Evolutionary conservation across 108 stramenopile genomes (phyloP), one percentile per base, ranked within the genome.

Genomic region (Mediolabrus comicus): DNA sequence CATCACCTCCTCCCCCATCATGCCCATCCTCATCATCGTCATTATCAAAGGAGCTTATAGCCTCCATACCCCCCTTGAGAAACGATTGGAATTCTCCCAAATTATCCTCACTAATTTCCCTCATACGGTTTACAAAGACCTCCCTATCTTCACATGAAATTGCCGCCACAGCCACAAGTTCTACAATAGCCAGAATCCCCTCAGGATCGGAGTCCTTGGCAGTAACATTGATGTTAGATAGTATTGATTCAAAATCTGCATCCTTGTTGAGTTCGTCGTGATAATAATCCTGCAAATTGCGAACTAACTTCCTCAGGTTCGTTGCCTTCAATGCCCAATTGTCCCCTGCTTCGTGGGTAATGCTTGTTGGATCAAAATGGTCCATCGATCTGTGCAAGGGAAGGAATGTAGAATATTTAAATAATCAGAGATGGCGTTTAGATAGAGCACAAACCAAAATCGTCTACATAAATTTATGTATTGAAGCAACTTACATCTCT

Each of bases 321-420:
- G 88, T 81, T 4, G 85, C 79, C 70, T 91, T 94, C 35, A 94
- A 69, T 9, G 87, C 90, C 93, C 93, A 94, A 59, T 94, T 94
- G 46, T 83, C 82, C 41, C 92, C 89, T 41, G 90, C 66, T 58
- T 94, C 84, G 64, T 89, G 90, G 61, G 86, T 85, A 72, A 94
- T 91, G 17, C 89, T 87, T 25, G 93, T 88, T 14, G 93, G 86
- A 77, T 94, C 90, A 80, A 94, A 94, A 59, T 90, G 77, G 28
- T 87, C 84, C 39, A 62, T 33, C 73, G 90, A 70, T 75, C 88
- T 80, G 87, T n/a, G n/a, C n/a, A n/a, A n/a, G n/a, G n/a, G n/a
- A n/a, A n/a, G n/a, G n/a, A n/a, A n/a, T 86, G 66, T 31, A 56
- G 33, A 53, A 10, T 49, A 29, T 17, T 8, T n/a, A 59, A 14